Evolutionary conservation across 1,139 yeast genomes (phyloP).

Genomic region (Arxiozyma heterogenica): DNA sequence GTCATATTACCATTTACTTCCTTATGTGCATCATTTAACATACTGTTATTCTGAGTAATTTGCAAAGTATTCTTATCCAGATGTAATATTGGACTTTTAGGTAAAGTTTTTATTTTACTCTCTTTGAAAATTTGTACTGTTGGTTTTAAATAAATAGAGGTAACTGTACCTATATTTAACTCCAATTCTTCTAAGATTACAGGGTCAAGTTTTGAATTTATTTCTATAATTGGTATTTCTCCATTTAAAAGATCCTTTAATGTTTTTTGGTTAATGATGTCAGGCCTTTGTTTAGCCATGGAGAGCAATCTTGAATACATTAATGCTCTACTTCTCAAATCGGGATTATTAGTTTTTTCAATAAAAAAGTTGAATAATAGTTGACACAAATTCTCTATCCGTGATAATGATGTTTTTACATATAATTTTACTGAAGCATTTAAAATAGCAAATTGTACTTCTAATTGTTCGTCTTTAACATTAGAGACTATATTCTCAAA

Average conservation of each 20-base stretch:
- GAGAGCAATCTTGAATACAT: constrained; percentile 80
- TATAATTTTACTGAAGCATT: constrained; percentile 71
- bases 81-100: constrained; percentile 54
- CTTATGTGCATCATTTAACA: background rate
- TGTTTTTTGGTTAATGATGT: constrained; percentile 14
- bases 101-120: constrained; percentile 47
- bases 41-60: constrained; percentile 3
- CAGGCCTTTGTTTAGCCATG: constrained; percentile 23
- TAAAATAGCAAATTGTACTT: constrained; percentile 64
- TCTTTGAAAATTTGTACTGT: constrained; percentile 68
- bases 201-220: constrained; percentile 66
- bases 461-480: constrained; percentile 42
- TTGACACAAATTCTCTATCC: constrained; percentile 48
- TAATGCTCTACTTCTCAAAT: constrained; percentile 74
- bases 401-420: constrained; percentile 45
- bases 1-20: constrained; percentile 13
- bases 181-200: constrained; percentile 70
- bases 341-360: constrained; percentile 70
- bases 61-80: constrained; percentile 12
- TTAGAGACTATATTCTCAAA: constrained; percentile 18
- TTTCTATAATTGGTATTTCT: constrained; percentile 54
- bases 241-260: constrained; percentile 49
- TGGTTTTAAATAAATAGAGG: constrained; percentile 79
- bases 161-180: constrained; percentile 69
- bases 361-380: constrained; percentile 61